Evolutionary conservation across 495 filamentous ascomycete species (phyloP).

Genomic region (Trichoderma orchidacearum): DNA sequence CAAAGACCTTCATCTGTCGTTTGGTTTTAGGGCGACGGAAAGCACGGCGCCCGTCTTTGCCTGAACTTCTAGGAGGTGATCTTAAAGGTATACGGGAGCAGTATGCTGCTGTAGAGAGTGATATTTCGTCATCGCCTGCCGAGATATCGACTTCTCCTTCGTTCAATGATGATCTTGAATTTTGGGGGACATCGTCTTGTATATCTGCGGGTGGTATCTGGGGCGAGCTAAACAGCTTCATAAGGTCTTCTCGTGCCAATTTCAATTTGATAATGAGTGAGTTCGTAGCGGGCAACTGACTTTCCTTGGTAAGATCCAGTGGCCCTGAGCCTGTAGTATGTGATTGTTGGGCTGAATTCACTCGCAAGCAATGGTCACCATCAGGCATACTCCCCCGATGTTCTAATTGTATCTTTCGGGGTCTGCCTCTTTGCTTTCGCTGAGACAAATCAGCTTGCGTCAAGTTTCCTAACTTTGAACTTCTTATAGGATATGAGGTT

Average conservation of each 20-base stretch:
- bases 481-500: background rate
- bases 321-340: too few relatives aligned
- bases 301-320: background rate
- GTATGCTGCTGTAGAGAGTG: too few relatives aligned
- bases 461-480: background rate
- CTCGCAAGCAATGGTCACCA: too few relatives aligned
- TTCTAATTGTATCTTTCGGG: background rate
- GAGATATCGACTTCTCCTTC: background rate
- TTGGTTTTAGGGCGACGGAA: slow-evolving; percentile 8
- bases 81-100: background rate
- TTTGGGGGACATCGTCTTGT: background rate
- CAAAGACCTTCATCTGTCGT: too few relatives aligned
- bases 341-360: too few relatives aligned
- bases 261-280: background rate
- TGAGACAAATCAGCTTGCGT: background rate
- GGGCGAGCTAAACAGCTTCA: background rate
- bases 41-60: slow-evolving; percentile 3
- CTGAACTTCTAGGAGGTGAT: slow-evolving; percentile 4
- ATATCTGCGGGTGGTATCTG: background rate
- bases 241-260: background rate
- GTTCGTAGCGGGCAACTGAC: background rate
- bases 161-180: background rate
- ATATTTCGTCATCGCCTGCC: too few relatives aligned
- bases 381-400: background rate
- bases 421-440: background rate